Evolutionary conservation across 202 grass and related monocot species (phyloP).

Genomic region (Musa balbisiana): DNA sequence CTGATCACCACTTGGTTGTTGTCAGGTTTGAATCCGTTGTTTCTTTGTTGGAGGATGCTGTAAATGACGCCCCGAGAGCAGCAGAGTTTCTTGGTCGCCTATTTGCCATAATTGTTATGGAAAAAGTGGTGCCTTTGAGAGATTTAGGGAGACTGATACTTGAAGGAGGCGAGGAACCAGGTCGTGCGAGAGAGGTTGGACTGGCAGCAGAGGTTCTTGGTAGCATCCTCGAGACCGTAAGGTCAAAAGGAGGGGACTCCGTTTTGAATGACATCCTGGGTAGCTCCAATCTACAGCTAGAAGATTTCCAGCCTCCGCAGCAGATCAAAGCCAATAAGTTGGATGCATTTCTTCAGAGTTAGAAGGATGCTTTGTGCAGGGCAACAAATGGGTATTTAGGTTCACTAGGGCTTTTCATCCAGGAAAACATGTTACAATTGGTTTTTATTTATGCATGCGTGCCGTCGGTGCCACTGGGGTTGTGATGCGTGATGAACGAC

Average conservation of each 20-base stretch:
- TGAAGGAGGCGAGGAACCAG: conserved; percentile 71
- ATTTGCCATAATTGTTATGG: conserved; percentile 60
- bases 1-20: conserved; percentile 6
- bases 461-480: no score
- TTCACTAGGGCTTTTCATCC: no score
- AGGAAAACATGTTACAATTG: no score
- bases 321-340: conserved; percentile 44
- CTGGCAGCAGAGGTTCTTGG: conserved; percentile 78
- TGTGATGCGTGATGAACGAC: no score
- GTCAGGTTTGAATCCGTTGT: conserved; percentile 58
- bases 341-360: conserved; percentile 50
- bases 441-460: no score
- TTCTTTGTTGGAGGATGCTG: conserved; percentile 66
- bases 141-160: conserved; percentile 64
- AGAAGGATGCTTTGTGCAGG: no score
- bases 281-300: conserved; percentile 53
- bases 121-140: conserved; percentile 47
- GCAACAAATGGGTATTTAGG: no score
- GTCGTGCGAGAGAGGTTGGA: conserved; percentile 45
- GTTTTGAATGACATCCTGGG: conserved; percentile 50
- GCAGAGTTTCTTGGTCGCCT: conserved; percentile 75
- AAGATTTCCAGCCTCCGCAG: conserved; percentile 51
- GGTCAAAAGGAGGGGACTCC: conserved; percentile 46
- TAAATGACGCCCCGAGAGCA: conserved; percentile 92
- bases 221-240: conserved; percentile 56